These are phyloP conservation scores for Macrophomina phaseolina DNA, from an alignment of 2,329 filamentous ascomycete genomes.

Conservation along the genomic window DNA sequence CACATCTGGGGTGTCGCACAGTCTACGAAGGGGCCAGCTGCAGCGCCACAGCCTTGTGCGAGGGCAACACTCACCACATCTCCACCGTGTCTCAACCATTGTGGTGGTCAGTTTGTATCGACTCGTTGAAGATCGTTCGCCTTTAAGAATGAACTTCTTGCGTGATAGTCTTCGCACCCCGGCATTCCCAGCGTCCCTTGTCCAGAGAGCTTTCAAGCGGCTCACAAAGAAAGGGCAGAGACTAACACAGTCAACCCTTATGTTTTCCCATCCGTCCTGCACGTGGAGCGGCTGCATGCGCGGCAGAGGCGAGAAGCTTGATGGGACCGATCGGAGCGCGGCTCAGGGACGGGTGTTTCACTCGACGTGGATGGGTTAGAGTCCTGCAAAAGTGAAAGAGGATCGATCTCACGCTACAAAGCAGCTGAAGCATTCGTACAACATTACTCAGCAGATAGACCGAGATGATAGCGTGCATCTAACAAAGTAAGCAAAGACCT, in stretches of 20 bases:
- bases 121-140: neutral
- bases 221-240: neutral
- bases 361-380: neutral
- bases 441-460: neutral
- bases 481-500: neutral
- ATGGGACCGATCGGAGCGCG: conserved; percentile 1
- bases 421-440: neutral
- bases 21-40: neutral
- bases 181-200: conserved; percentile 12
- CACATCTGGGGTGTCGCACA: neutral
- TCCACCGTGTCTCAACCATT: neutral
- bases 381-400: neutral
- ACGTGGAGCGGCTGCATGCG: neutral
- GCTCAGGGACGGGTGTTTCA: neutral
- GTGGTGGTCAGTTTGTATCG: neutral
- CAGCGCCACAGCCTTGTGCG: neutral
- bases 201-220: neutral
- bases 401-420: neutral
- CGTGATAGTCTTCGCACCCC: neutral
- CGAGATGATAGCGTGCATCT: neutral
- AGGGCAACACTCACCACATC: neutral
- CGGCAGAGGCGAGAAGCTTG: neutral
- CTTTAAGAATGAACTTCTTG: neutral
- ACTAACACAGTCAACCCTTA: no score
- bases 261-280: neutral